Evolutionary conservation across 2,329 filamentous ascomycete genomes (phyloP), one percentile per base, ranked within the genome.

Genomic region (Apiospora hydei): DNA sequence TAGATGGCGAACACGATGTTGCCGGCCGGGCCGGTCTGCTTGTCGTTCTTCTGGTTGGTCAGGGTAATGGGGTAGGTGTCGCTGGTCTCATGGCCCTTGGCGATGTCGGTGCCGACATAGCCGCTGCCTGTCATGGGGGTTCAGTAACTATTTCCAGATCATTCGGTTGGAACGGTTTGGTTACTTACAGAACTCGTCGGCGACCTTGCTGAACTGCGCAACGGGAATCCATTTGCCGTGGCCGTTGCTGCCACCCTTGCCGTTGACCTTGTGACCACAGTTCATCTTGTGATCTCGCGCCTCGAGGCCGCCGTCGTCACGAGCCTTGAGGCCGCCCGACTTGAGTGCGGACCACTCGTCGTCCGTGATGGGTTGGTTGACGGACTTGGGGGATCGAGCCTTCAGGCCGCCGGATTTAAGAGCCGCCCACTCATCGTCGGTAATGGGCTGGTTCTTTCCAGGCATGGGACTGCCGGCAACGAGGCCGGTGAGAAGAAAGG

Each of bases 1-100:
- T 70, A 70, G 69, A 70, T 70, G 51, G 69, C 69, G n/a, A 70
- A 70, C 14, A 64, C 51, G 34, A 70, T 41, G 47, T 70, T 70
- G 7, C 69, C 69, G 6, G 26, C 10, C 2, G 47, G 18, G 11
- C 69, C 69, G n/a, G 34, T 21, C 47, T 64, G n/a, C 13, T 21
- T 70, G 30, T 43, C 47, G 38, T 70, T 34, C 18, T 66, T 43
- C 11, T 66, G 69, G 51, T 70, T 70, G 18, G 69, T 70, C n/a
- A 70, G 53, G 7, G 47, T 46, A 26, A 66, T 46, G 13, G 49
- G 46, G 69, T 70, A 70, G 13, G 69, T 70, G 51, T 70, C 69
- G 8, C 30, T 64, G 14, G 69, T 70, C 53, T 70, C 69, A 38
- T 70, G 69, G 14, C 21, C 53, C 41, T 43, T 43, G 41, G 41